Evolutionary conservation across 345 rosid species (phyloP).

Genomic region (Brassica carinata): DNA sequence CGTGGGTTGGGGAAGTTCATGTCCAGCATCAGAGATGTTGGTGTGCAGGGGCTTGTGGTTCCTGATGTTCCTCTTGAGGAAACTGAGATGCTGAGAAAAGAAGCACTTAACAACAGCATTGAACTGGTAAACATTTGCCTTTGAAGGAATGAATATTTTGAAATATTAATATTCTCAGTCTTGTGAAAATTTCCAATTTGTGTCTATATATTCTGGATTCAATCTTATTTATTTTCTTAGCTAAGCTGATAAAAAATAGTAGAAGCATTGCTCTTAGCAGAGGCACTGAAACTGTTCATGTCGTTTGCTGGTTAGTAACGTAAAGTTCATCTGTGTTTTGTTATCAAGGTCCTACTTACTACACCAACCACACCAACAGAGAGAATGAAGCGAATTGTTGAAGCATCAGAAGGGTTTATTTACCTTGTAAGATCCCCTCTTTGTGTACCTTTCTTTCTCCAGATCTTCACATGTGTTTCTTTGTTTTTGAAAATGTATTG

Average conservation of each 20-base stretch:
- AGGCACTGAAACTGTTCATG: constrained; percentile 16
- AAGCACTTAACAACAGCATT: constrained; percentile 64
- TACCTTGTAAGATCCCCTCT: constrained; percentile 68
- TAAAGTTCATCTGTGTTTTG: constrained; percentile 7
- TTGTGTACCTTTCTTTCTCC: neutral
- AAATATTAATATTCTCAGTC: constrained; percentile 1
- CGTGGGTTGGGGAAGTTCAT: constrained; percentile 75
- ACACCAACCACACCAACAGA: constrained; percentile 80
- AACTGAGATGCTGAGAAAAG: constrained; percentile 73
- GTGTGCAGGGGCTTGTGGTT: constrained; percentile 90
- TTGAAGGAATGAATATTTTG: neutral
- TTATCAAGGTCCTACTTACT: constrained; percentile 75
- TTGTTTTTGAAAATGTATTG: constrained; percentile 3
- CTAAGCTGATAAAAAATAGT: neutral
- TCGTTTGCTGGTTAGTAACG: neutral
- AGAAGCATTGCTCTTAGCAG: constrained; percentile 14
- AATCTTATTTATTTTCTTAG: no score
- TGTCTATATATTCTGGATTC: neutral
- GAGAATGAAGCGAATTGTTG: constrained; percentile 79
- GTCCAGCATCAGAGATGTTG: constrained; percentile 65
- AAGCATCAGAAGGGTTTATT: constrained; percentile 83
- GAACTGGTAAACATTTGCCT: constrained; percentile 58
- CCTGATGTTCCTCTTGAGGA: constrained; percentile 98
- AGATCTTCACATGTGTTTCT: constrained; percentile 3
- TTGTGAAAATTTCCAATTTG: neutral